Percentiles rank a stretch among this genome's conserved stretches.
These are phyloP conservation scores for Fusarium citri DNA, from an alignment of 2,329 filamentous ascomycete genomes.

Conservation along the genomic window DNA sequence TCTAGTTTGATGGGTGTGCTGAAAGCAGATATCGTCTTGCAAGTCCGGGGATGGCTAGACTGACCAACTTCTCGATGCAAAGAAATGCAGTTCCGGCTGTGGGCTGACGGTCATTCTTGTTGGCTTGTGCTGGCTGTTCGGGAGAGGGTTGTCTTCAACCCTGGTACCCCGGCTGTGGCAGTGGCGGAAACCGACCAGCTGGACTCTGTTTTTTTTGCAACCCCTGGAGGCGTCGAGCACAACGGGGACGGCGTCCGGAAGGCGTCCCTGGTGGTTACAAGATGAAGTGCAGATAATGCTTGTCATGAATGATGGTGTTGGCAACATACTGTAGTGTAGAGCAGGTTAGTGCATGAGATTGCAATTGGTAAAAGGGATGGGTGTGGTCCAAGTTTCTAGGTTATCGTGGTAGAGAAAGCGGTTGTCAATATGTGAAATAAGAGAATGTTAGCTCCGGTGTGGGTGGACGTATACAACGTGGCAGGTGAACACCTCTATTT, in stretches of 20 bases:
- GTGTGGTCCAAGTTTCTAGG: background rate
- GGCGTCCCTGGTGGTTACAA: constrained; percentile 34
- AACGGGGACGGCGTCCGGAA: constrained; percentile 44
- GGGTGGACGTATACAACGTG: constrained; percentile 35
- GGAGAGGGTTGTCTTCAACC: constrained; percentile 32
- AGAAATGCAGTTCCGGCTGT: constrained; percentile 9
- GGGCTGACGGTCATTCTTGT: constrained; percentile 35
- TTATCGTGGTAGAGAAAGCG: constrained; percentile 1
- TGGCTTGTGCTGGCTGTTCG: constrained; percentile 32
- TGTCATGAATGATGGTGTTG: constrained; percentile 32
- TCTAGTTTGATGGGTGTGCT: constrained; percentile 7
- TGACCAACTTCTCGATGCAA: constrained; percentile 26
- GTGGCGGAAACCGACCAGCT: constrained; percentile 43
- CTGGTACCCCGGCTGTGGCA: constrained; percentile 37
- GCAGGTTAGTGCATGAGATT: background rate
- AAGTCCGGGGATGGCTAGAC: constrained; percentile 32
- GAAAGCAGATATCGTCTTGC: constrained; percentile 11
- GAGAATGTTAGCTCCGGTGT: constrained; percentile 6
- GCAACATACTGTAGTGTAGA: background rate
- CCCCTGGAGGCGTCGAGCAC: constrained; percentile 40
- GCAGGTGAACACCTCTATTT: constrained; percentile 24
- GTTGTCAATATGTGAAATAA: background rate
- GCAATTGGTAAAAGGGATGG: background rate
- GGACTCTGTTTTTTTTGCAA: constrained; percentile 41
- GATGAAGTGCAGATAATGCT: constrained; percentile 30